Percentiles rank a stretch among this genome's conserved stretches.
phyloP scores from a whole-genome alignment of 2,329 filamentous ascomycete species.

The Colletotrichum magnum region DNA sequence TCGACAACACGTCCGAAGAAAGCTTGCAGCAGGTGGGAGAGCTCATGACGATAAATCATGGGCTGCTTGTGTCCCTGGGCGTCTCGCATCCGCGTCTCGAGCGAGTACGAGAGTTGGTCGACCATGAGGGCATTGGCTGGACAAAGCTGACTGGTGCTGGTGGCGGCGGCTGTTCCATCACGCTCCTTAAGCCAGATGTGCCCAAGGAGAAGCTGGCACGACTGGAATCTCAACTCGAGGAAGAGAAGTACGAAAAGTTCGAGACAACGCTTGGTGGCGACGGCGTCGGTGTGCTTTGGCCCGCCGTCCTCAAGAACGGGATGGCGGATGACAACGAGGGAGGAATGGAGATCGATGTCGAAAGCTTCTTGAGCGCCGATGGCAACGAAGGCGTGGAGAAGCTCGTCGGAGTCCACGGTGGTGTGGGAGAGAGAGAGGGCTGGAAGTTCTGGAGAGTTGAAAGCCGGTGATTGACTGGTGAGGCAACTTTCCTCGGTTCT shows the following conservation, averaged over 20 bases:
- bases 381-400: conserved; percentile 87
- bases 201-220: conserved; percentile 68
- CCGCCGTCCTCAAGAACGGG: conserved; percentile 89
- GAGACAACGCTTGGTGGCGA: conserved; percentile 92
- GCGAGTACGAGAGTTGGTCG: conserved; percentile 90
- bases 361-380: conserved; percentile 84
- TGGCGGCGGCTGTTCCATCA: conserved; percentile 96
- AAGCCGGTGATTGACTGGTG: conserved; percentile 47
- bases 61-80: conserved; percentile 88
- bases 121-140: conserved; percentile 92
- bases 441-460: conserved; percentile 90
- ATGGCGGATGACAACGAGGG: conserved; percentile 83
- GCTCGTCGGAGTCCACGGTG: conserved; percentile 84
- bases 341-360: conserved; percentile 92
- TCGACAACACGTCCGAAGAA: conserved; percentile 74
- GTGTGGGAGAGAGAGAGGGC: conserved; percentile 78
- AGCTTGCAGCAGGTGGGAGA: conserved; percentile 84
- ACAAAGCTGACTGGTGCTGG: conserved; percentile 97
- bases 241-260: conserved; percentile 86
- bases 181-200: conserved; percentile 81
- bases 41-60: conserved; percentile 94
- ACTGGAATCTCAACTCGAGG: conserved; percentile 75
- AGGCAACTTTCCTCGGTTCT: conserved; percentile 9
- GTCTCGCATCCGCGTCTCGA: conserved; percentile 96
- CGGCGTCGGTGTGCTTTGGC: conserved; percentile 94